A percentile compares a stretch with the other conserved stretches of the same genome.
phyloP scores from a whole-genome alignment of 257 asterid genomes.

The Gentiana dahurica region DNA sequence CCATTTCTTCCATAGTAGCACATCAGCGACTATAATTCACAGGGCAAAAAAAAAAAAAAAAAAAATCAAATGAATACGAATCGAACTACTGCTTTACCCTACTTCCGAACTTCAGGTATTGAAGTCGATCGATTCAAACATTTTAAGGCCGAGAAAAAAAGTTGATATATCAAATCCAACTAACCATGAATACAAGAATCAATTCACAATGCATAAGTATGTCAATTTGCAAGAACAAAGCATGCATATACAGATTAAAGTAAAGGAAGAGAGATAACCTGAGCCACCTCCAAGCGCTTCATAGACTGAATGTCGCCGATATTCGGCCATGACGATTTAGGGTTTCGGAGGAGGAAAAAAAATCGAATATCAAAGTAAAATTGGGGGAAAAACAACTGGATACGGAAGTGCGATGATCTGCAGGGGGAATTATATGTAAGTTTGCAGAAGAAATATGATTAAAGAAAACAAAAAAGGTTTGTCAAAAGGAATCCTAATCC shows the following conservation, averaged over 20 bases:
- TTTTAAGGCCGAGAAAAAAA: background rate
- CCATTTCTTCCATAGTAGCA: slow-evolving; percentile 72
- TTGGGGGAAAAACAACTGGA: too few species aligned
- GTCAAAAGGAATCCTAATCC: too few species aligned
- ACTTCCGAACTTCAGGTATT: background rate
- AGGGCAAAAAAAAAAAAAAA: background rate
- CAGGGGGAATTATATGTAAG: too few species aligned
- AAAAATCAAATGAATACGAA: background rate
- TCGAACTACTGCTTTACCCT: background rate
- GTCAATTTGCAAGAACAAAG: background rate
- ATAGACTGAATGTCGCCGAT: slow-evolving; percentile 38
- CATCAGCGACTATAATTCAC: slow-evolving; percentile 59
- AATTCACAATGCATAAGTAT: slow-evolving; percentile 2
- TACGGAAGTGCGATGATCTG: too few species aligned
- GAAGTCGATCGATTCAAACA: too few species aligned
- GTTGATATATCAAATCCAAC: background rate
- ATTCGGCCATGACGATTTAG: slow-evolving; percentile 47
- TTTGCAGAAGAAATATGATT: too few species aligned
- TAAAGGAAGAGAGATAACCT: slow-evolving; percentile 24
- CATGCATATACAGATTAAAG: background rate
- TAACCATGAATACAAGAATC: background rate
- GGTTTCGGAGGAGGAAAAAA: slow-evolving; percentile 13
- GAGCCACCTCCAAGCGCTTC: slow-evolving; percentile 64
- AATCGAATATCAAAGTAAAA: too few species aligned
- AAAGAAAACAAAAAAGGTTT: too few species aligned